A percentile compares a stretch with the other conserved stretches of the same genome.
Evolutionary conservation across 2,329 filamentous ascomycete species (phyloP).

Genomic region (Ceratocystiopsis sp.): DNA sequence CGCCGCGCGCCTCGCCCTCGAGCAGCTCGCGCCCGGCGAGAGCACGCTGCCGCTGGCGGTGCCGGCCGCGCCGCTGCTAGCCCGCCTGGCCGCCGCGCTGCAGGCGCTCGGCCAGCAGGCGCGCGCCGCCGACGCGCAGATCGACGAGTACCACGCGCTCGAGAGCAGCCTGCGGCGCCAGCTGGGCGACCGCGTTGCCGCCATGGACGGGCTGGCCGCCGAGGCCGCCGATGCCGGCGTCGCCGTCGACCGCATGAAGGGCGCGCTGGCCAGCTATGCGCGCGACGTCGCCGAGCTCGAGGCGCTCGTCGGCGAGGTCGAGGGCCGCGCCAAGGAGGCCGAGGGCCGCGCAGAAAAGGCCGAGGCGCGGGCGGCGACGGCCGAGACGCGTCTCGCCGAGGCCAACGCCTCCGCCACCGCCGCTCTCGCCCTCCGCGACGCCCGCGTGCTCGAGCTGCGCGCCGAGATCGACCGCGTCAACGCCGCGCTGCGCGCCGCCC

Average conservation of each 20-base stretch:
- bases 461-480: slow-evolving; percentile 31
- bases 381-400: not conserved
- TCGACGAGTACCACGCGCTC: slow-evolving; percentile 43
- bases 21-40: slow-evolving; percentile 44
- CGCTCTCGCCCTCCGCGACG: slow-evolving; percentile 33
- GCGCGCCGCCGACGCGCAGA: slow-evolving; percentile 31
- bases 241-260: slow-evolving; percentile 31
- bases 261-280: slow-evolving; percentile 33
- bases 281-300: slow-evolving; percentile 38
- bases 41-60: slow-evolving; percentile 32
- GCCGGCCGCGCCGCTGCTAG: slow-evolving; percentile 37
- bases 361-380: slow-evolving; percentile 12
- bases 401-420: slow-evolving; percentile 26
- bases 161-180: slow-evolving; percentile 40
- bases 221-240: slow-evolving; percentile 32
- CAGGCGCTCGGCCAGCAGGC: slow-evolving; percentile 28
- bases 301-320: slow-evolving; percentile 29
- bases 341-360: slow-evolving; percentile 10
- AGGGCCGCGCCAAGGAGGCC: slow-evolving; percentile 21
- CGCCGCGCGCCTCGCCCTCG: slow-evolving; percentile 40
- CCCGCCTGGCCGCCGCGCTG: slow-evolving; percentile 33
- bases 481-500: slow-evolving; percentile 26
- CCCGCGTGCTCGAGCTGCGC: slow-evolving; percentile 29
- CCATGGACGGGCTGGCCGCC: slow-evolving; percentile 28
- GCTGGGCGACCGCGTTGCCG: slow-evolving; percentile 32